Conservation (phyloP, 2,329 filamentous ascomycete genomes). For the Atkinsonella hypoxylon region DNA sequence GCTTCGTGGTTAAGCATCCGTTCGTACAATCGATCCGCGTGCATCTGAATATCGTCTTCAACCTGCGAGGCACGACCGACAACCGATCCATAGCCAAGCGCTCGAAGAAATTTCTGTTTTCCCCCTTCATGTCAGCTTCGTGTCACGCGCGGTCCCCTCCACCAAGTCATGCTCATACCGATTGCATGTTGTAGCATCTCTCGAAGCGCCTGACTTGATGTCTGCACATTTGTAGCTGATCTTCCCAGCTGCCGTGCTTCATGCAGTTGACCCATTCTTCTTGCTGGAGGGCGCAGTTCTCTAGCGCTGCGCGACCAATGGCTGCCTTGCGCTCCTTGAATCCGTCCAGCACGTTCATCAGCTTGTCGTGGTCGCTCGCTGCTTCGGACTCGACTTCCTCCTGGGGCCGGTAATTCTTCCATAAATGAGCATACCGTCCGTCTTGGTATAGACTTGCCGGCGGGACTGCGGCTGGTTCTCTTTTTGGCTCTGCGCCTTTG, state of each 20-base stretch:
- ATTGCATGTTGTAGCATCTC: slow-evolving; percentile 81
- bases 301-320: slow-evolving; percentile 71
- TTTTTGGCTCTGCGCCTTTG: slow-evolving; percentile 10
- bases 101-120: slow-evolving; percentile 69
- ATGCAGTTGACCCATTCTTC: slow-evolving; percentile 76
- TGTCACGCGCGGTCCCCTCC: too few relatives aligned
- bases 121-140: not conserved
- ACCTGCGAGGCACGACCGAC: slow-evolving; percentile 51
- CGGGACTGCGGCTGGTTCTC: slow-evolving; percentile 26
- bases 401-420: slow-evolving; percentile 79
- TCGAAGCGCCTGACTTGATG: slow-evolving; percentile 68
- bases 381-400: slow-evolving; percentile 54
- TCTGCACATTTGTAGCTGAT: slow-evolving; percentile 69
- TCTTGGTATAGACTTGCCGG: slow-evolving; percentile 43
- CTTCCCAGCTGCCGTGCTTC: slow-evolving; percentile 53
- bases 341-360: slow-evolving; percentile 66
- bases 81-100: slow-evolving; percentile 71
- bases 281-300: slow-evolving; percentile 88
- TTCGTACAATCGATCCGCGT: slow-evolving; percentile 83
- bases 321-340: slow-evolving; percentile 72
- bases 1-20: slow-evolving; percentile 75
- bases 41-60: slow-evolving; percentile 89
- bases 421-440: slow-evolving; percentile 68
- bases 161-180: slow-evolving; percentile 31
- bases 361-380: slow-evolving; percentile 67